phyloP scores from a whole-genome alignment of 2,329 filamentous ascomycete species.

The Blumeria graminis region DNA sequence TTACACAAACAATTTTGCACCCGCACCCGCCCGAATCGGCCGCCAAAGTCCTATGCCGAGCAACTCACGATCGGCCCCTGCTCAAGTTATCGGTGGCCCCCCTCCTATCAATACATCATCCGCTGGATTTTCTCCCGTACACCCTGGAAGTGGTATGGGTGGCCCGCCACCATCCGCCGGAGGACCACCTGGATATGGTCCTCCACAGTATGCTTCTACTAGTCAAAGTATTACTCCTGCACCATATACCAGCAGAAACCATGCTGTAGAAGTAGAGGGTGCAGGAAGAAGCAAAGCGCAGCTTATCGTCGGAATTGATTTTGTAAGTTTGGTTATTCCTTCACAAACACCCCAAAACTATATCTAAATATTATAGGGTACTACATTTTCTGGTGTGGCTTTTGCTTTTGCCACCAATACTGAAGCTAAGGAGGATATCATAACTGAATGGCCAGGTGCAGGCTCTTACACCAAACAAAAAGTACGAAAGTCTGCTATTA shows the following conservation, averaged over 20 bases:
- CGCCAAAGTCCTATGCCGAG: conserved; percentile 19
- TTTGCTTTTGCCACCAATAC: conserved; percentile 89
- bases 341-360: conserved; percentile 5
- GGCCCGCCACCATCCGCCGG: conserved; percentile 10
- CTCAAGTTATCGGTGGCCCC: conserved; percentile 27
- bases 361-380: conserved; percentile 35
- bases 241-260: conserved; percentile 16
- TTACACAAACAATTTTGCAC: conserved; percentile 32
- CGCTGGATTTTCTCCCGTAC: conserved; percentile 30
- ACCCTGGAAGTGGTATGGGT: conserved; percentile 17
- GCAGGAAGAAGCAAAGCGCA: conserved; percentile 82
- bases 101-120: conserved; percentile 43
- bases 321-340: conserved; percentile 34
- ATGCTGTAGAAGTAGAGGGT: conserved; percentile 56
- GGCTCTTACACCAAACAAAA: conserved; percentile 98
- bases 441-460: conserved; percentile 94
- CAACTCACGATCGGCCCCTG: conserved; percentile 14
- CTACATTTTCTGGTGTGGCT: conserved; percentile 91
- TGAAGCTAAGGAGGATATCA: conserved; percentile 94
- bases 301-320: conserved; percentile 96
- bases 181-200: conserved; percentile 14
- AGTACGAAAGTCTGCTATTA: conserved; percentile 23
- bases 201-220: conserved; percentile 12
- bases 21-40: conserved; percentile 23
- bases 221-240: conserved; percentile 9